These are phyloP conservation scores for Cyberlindnera veronae DNA, from an alignment of 805 yeast genomes.

Conservation along the genomic window DNA sequence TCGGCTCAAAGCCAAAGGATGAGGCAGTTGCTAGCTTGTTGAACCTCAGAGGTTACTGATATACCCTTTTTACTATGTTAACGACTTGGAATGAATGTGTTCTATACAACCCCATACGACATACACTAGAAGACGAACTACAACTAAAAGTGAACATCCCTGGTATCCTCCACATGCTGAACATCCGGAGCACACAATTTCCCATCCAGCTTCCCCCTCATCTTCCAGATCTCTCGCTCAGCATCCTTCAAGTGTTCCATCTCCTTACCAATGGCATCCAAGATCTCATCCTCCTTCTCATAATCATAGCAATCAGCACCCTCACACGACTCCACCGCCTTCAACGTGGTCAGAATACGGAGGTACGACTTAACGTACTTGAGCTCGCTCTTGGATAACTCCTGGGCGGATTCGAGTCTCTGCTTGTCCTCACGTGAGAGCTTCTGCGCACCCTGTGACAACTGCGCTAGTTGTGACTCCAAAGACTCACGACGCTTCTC, in stretches of 20 bases:
- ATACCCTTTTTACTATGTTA: no score
- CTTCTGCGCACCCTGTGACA: no score
- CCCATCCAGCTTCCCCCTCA: no score
- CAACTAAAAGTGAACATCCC: not conserved
- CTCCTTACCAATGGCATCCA: constrained; percentile 20
- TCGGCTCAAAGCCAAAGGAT: constrained; percentile 10
- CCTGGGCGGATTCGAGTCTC: constrained; percentile 2
- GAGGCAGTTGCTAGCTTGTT: constrained; percentile 18
- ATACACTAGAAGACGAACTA: not conserved
- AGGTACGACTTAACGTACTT: constrained; percentile 21
- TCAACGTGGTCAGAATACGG: constrained; percentile 17
- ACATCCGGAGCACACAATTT: not conserved
- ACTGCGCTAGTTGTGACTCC: constrained; percentile 15
- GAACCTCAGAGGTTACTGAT: constrained; percentile 10
- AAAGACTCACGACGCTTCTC: constrained; percentile 14
- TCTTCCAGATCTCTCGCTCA: constrained; percentile 16
- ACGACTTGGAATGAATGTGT: not conserved
- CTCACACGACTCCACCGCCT: constrained; percentile 14
- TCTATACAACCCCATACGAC: not conserved
- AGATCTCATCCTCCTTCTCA: constrained; percentile 26
- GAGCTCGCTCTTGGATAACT: constrained; percentile 17
- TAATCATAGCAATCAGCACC: constrained; percentile 22
- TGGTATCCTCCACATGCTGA: not conserved
- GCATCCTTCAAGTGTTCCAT: constrained; percentile 22
- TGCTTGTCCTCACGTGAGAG: constrained; percentile 1